These are phyloP conservation scores for Cladosporium sp. DNA, from an alignment of 2,329 filamentous ascomycete species.

Conservation along the genomic window DNA sequence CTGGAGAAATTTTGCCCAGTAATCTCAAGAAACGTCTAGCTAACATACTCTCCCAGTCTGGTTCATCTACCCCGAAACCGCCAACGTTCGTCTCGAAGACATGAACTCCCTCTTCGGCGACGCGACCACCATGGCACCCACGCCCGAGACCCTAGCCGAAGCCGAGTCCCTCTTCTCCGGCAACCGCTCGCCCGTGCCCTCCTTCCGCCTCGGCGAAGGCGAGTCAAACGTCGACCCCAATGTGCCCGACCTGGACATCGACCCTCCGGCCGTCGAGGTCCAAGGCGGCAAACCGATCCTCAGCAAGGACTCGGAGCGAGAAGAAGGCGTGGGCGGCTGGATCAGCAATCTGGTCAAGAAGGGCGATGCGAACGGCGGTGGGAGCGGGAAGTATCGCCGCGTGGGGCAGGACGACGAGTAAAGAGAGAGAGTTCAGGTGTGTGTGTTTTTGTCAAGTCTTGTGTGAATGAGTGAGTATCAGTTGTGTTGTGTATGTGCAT, in stretches of 20 bases:
- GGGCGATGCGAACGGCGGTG: slow-evolving; percentile 33
- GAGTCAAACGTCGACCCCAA: slow-evolving; percentile 41
- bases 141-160: slow-evolving; percentile 72
- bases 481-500: neutral
- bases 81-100: slow-evolving; percentile 89
- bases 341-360: slow-evolving; percentile 62
- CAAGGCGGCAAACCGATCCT: slow-evolving; percentile 47
- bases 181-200: slow-evolving; percentile 69
- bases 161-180: slow-evolving; percentile 74
- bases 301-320: slow-evolving; percentile 31
- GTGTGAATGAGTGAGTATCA: neutral
- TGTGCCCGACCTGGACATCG: slow-evolving; percentile 77
- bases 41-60: slow-evolving; percentile 60
- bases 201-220: slow-evolving; percentile 60
- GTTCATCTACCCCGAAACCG: slow-evolving; percentile 96
- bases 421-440: neutral
- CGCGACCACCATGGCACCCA: slow-evolving; percentile 75
- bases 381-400: slow-evolving; percentile 43
- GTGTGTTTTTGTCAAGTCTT: no score
- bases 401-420: slow-evolving; percentile 41
- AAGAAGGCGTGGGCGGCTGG: slow-evolving; percentile 63
- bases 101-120: slow-evolving; percentile 96
- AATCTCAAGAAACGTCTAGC: neutral
- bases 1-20: neutral
- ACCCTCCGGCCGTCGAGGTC: slow-evolving; percentile 62